Percentiles rank a stretch among this genome's conserved stretches.
Conservation (phyloP, 305 asterid species). For the Fraxinus paxiana region DNA sequence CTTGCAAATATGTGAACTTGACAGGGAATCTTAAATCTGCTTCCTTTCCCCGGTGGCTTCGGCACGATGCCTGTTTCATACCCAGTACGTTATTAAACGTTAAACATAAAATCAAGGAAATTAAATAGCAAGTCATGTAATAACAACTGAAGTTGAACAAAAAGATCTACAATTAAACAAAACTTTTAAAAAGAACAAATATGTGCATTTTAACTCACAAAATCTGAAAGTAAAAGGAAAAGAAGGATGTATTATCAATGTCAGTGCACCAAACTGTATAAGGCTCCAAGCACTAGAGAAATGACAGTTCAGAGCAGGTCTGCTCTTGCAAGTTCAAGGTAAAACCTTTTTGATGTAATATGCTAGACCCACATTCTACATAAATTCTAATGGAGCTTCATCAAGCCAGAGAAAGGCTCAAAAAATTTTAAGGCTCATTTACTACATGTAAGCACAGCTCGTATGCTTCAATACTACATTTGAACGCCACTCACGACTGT, state of each 20-base stretch:
- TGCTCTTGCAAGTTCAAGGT: not conserved
- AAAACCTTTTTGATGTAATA: not conserved
- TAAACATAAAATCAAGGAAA: not conserved
- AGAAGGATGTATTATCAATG: not conserved
- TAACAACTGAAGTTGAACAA: not conserved
- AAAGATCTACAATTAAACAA: not conserved
- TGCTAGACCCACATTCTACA: not conserved
- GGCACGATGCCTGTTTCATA: conserved; percentile 70
- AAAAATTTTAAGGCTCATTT: not conserved
- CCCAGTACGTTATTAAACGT: conserved; percentile 1
- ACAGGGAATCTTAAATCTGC: conserved; percentile 54
- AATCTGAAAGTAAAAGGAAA: not conserved
- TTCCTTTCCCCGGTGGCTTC: conserved; percentile 47
- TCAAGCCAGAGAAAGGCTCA: not conserved
- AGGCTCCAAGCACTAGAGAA: not conserved
- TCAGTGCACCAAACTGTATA: not conserved
- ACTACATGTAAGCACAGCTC: not conserved
- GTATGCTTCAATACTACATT: not conserved
- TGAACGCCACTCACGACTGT: not conserved
- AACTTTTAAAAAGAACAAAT: conserved; percentile 8
- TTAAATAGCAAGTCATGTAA: not conserved
- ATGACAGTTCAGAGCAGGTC: not conserved
- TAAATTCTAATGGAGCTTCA: not conserved
- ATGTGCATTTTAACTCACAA: not conserved
- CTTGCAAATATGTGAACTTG: conserved; percentile 80